Evolutionary conservation across 2,329 filamentous ascomycete species (phyloP).

Genomic region (Tolypocladium capitatum): DNA sequence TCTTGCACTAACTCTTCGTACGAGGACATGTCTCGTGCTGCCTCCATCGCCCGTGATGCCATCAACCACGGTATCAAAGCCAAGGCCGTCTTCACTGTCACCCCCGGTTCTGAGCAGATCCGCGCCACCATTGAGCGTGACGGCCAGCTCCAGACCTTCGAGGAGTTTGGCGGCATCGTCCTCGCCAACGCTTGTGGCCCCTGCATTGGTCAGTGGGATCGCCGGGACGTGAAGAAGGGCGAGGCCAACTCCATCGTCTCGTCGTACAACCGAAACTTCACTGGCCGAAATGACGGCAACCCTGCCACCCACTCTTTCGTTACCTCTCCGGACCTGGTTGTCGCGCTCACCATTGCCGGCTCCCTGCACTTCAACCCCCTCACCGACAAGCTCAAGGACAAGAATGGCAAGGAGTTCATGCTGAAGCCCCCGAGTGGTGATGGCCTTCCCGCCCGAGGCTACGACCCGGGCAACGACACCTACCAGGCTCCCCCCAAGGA

Average conservation of each 20-base stretch:
- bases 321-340: constrained; percentile 90
- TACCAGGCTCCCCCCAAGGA: constrained; percentile 61
- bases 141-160: constrained; percentile 73
- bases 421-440: constrained; percentile 66
- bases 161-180: constrained; percentile 72
- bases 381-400: constrained; percentile 70
- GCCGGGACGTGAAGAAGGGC: constrained; percentile 76
- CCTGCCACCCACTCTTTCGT: constrained; percentile 97
- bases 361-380: constrained; percentile 92
- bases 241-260: constrained; percentile 88
- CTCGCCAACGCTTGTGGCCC: constrained; percentile 92
- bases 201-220: constrained; percentile 91
- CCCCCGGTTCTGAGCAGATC: constrained; percentile 93
- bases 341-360: constrained; percentile 87
- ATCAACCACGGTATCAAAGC: constrained; percentile 80
- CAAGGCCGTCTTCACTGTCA: constrained; percentile 86
- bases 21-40: constrained; percentile 96
- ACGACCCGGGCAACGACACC: constrained; percentile 56
- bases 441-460: constrained; percentile 42
- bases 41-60: constrained; percentile 86
- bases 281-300: constrained; percentile 93
- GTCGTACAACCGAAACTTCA: constrained; percentile 98
- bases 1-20: constrained; percentile 99
- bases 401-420: constrained; percentile 68
- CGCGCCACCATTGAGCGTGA: constrained; percentile 86